Evolutionary conservation across 2,329 filamentous ascomycete genomes (phyloP), one percentile per base, ranked within the genome.

Genomic region (Fusarium keratoplasticum): DNA sequence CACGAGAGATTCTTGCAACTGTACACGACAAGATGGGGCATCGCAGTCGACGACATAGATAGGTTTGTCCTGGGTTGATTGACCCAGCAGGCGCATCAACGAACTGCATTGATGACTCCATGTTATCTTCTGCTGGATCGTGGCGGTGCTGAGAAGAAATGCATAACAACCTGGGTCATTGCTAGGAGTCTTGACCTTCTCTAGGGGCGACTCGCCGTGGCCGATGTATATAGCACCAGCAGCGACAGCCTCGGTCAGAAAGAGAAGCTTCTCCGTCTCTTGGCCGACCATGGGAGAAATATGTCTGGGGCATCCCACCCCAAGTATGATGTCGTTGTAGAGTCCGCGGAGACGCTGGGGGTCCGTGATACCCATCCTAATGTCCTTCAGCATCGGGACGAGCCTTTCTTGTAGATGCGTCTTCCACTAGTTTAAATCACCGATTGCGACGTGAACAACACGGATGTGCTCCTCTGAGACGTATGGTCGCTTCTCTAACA

Each of bases 41-140:
- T 76, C 75, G 7, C 71, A 66, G 4, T 76, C 75, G n/a, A 74
- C 40, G 14, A 77, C 62, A 20, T 68, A 76, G 0, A 76, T 54
- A 1, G 64, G 75, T 4, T 52, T 65, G 1, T 9, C 13, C 5
- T 47, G 52, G 1, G 29, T 44, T 0, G 44, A 27, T 6, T 57
- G 57, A 0, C 40, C 16, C 1, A 76, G 33, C 2, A 76, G 29
- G 4, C 70, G 58, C 7, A 64, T 40, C 3, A 76, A 14, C 3
- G 62, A 5, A 6, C 20, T 7, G 1, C 16, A 38, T 6, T 70
- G 63, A 0, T 67, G 54, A 1, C 27, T 25, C 75, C 70, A 76
- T 0, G 47, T 31, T 3, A 50, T 55, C 2, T 64, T 54, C 4
- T 33, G 29, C 10, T 67, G 35, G 35, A 70, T 50, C 1, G 65